A percentile compares a stretch with the other conserved stretches of the same genome.
Conservation (phyloP, 805 yeast genomes). For the Candida chilensis region DNA sequence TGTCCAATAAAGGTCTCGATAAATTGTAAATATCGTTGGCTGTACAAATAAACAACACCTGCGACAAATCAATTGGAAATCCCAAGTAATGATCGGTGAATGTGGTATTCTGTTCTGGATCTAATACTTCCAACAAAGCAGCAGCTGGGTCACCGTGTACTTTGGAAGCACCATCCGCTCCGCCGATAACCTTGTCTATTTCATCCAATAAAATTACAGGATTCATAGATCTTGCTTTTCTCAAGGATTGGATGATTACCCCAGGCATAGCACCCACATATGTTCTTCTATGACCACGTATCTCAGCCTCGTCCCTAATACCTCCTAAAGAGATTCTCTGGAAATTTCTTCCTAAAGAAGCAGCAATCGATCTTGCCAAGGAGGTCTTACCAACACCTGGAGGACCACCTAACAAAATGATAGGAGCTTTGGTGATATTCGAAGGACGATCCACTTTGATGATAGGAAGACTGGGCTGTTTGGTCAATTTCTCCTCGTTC, state of each 20-base stretch:
- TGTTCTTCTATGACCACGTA: conserved; percentile 85
- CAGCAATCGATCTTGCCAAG: conserved; percentile 73
- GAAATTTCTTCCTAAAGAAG: conserved; percentile 61
- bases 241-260: conserved; percentile 61
- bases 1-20: conserved; percentile 70
- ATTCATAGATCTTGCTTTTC: conserved; percentile 70
- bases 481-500: not conserved
- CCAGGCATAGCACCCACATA: conserved; percentile 95
- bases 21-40: conserved; percentile 70
- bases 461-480: too few relatives aligned
- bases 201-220: conserved; percentile 82
- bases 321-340: conserved; percentile 85
- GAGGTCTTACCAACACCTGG: conserved; percentile 94
- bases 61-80: conserved; percentile 77
- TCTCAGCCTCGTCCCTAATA: conserved; percentile 79
- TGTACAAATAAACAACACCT: conserved; percentile 76
- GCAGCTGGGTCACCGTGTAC: conserved; percentile 85
- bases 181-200: conserved; percentile 69
- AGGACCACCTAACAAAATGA: conserved; percentile 77
- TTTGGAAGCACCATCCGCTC: conserved; percentile 28
- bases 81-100: conserved; percentile 82
- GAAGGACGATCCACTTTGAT: too few relatives aligned
- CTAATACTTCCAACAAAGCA: conserved; percentile 79
- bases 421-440: conserved; percentile 48
- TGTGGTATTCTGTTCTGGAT: conserved; percentile 77